A percentile compares a stretch with the other conserved stretches of the same genome.
Evolutionary conservation across 495 filamentous ascomycete species (phyloP).

Genomic region (Penicillium parvum): DNA sequence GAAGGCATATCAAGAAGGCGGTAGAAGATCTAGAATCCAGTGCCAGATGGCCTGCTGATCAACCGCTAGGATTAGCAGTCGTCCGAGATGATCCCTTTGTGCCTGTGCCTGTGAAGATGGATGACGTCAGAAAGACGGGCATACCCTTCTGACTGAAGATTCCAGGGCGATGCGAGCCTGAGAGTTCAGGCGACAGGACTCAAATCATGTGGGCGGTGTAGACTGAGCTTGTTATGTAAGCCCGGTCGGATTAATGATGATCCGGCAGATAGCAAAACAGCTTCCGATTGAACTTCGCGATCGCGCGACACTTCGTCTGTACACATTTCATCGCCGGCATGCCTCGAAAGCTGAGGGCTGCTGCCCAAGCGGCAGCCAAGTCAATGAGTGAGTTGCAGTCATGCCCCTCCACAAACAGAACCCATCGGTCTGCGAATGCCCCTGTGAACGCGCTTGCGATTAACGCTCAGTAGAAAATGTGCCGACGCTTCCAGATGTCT

Average conservation of each 20-base stretch:
- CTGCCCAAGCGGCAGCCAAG: conserved; percentile 48
- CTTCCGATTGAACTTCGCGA: conserved; percentile 6
- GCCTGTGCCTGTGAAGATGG: conserved; percentile 1
- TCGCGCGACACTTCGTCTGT: conserved; percentile 16
- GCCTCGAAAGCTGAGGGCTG: conserved; percentile 46
- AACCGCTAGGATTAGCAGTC: neutral
- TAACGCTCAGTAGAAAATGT: conserved; percentile 38
- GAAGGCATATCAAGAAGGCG: conserved; percentile 3
- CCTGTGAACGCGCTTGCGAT: conserved; percentile 21
- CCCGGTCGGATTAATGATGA: conserved; percentile 2
- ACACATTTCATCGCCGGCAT: conserved; percentile 24
- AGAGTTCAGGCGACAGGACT: too few relatives aligned
- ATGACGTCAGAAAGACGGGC: conserved; percentile 20
- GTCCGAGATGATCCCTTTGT: conserved; percentile 8
- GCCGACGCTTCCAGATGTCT: conserved; percentile 40
- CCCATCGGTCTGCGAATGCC: too few relatives aligned
- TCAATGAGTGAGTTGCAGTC: conserved; percentile 36
- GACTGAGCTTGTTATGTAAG: too few relatives aligned
- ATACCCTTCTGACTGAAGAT: too few relatives aligned
- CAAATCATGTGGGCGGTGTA: too few relatives aligned
- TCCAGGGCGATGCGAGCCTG: conserved; percentile 17
- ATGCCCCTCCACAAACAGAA: neutral
- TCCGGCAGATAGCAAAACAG: conserved; percentile 19
- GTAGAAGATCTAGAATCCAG: conserved; percentile 14
- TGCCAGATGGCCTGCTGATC: conserved; percentile 9